These are phyloP conservation scores for Hypholoma sublateritium DNA, from an alignment of 768 basidiomycete species.

Conservation along the genomic window DNA sequence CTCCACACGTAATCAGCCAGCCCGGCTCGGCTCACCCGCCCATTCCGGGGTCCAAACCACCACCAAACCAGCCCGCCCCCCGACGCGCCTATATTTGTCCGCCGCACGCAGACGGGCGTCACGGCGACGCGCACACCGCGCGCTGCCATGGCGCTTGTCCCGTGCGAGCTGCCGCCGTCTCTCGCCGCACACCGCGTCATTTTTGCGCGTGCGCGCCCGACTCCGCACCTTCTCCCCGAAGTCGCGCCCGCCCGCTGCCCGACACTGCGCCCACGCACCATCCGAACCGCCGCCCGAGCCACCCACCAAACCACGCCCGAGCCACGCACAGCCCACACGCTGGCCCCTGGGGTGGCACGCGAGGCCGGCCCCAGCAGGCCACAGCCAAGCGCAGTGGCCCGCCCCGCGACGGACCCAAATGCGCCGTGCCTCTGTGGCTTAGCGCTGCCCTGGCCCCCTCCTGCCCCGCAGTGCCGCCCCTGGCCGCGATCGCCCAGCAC, in stretches of 20 bases:
- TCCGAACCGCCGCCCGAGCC: no score
- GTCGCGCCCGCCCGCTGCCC: not conserved
- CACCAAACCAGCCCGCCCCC: not conserved
- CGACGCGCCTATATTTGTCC: not conserved
- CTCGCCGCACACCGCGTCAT: not conserved
- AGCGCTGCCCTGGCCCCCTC: no score
- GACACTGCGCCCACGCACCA: not conserved
- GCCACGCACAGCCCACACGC: no score
- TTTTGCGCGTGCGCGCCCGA: not conserved
- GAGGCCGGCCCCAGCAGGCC: no score
- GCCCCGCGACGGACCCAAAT: no score
- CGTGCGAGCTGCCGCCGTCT: no score
- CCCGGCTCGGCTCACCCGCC: not conserved
- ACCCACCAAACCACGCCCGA: no score
- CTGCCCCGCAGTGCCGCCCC: no score
- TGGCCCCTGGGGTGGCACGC: no score
- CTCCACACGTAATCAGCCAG: slow-evolving; percentile 1
- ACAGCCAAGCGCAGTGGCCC: no score
- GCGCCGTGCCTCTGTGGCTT: no score
- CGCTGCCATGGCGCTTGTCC: not conserved
- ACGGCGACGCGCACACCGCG: not conserved
- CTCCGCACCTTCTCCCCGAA: not conserved
- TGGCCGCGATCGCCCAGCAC: no score
- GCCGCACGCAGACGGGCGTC: not conserved
- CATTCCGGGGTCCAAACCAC: not conserved